These are phyloP conservation scores for Podila horticola DNA, from an alignment of 192 early-diverging fungal species.

Conservation along the genomic window DNA sequence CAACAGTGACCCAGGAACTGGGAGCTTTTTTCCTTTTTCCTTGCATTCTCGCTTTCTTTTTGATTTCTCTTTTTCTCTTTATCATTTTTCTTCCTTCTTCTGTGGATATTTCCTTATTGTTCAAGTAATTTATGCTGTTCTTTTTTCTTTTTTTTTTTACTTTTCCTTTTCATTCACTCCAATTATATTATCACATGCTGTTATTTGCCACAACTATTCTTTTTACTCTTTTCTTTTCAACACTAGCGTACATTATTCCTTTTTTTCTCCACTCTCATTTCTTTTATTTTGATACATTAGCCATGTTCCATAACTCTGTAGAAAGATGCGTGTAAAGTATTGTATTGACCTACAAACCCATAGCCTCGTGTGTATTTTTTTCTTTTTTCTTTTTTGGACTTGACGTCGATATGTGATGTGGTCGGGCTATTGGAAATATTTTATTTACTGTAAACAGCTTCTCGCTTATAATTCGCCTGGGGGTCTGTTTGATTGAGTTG, in stretches of 20 bases:
- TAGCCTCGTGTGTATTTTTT: too few species aligned
- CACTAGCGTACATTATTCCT: not conserved
- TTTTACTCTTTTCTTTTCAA: constrained; percentile 10
- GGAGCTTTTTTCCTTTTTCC: not conserved
- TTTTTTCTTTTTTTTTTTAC: constrained; percentile 8
- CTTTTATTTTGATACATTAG: too few species aligned
- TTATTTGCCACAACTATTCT: not conserved
- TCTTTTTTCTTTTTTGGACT: too few species aligned
- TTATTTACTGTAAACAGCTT: too few species aligned
- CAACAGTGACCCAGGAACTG: not conserved
- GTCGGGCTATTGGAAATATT: too few species aligned
- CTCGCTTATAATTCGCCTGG: too few species aligned
- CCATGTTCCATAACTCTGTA: too few species aligned
- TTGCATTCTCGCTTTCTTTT: not conserved
- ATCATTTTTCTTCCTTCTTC: constrained; percentile 10
- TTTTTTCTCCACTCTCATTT: constrained; percentile 3
- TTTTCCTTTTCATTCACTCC: not conserved
- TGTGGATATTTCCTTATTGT: constrained; percentile 4
- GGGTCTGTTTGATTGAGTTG: too few species aligned
- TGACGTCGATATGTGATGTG: too few species aligned
- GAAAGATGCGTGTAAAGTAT: too few species aligned
- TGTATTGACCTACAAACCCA: too few species aligned
- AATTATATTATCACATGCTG: not conserved
- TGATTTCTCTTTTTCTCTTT: not conserved
- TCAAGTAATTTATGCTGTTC: not conserved